Percentiles rank a stretch among this genome's conserved stretches.
These are phyloP conservation scores for Cercospora citrullina DNA, from an alignment of 2,329 filamentous ascomycete species.

Conservation along the genomic window DNA sequence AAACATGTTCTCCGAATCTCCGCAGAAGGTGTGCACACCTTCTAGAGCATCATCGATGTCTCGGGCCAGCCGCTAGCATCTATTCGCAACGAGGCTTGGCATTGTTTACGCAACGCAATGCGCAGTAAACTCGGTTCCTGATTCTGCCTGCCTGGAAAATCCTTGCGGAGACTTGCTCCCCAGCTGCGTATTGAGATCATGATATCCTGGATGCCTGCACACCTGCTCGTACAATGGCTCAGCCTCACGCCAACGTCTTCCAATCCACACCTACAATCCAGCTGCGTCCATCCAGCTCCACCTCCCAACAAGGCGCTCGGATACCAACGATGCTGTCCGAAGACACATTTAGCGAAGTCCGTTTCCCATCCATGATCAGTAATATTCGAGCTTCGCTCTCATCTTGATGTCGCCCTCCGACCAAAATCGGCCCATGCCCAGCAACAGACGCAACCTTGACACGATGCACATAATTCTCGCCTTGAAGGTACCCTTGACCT, in stretches of 20 bases:
- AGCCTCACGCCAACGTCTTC: conserved; percentile 27
- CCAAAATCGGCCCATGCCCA: conserved; percentile 27
- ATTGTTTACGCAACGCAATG: conserved; percentile 3
- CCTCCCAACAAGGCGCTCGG: conserved; percentile 45
- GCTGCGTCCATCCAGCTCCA: conserved; percentile 38
- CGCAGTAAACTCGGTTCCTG: not conserved
- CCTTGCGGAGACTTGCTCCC: not conserved
- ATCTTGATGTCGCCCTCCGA: conserved; percentile 19
- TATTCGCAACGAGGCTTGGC: not conserved
- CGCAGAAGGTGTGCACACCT: not conserved
- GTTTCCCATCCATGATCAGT: conserved; percentile 27
- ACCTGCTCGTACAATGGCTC: not conserved
- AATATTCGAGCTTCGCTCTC: conserved; percentile 23
- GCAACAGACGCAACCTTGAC: conserved; percentile 24
- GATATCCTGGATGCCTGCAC: not conserved
- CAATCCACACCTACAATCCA: conserved; percentile 49
- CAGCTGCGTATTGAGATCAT: not conserved
- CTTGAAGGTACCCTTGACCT: conserved; percentile 26
- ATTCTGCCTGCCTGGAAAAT: conserved; percentile 6
- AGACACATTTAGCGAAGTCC: conserved; percentile 29
- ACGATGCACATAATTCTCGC: conserved; percentile 31
- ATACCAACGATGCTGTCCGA: conserved; percentile 39
- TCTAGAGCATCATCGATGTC: not conserved
- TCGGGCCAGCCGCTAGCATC: not conserved
- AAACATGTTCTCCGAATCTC: not conserved